Conservation (phyloP, 805 yeast species). For the Ogataea siamensis region DNA sequence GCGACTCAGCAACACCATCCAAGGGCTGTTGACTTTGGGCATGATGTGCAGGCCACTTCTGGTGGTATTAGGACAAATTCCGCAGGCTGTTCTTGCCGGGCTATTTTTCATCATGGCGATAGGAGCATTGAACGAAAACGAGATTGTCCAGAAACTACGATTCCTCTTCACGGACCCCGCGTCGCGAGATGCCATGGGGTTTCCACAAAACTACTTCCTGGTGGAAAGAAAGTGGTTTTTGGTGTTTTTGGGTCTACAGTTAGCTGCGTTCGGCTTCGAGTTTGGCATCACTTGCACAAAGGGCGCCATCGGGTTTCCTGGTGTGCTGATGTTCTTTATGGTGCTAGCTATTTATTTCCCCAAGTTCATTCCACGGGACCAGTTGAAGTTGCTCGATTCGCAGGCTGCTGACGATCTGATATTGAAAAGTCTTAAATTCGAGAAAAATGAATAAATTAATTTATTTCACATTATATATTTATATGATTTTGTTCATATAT, state of each 20-base stretch:
- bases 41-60: slow-evolving; percentile 89
- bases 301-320: slow-evolving; percentile 95
- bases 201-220: slow-evolving; percentile 24
- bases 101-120: slow-evolving; percentile 92
- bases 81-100: slow-evolving; percentile 92
- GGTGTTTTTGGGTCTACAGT: slow-evolving; percentile 54
- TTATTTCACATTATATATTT: neutral
- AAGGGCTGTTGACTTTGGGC: slow-evolving; percentile 79
- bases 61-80: slow-evolving; percentile 75
- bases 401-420: slow-evolving; percentile 37
- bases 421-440: slow-evolving; percentile 28
- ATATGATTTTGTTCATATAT: slow-evolving; percentile 3
- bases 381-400: slow-evolving; percentile 59
- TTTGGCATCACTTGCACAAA: slow-evolving; percentile 80
- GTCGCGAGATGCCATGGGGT: slow-evolving; percentile 24
- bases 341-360: slow-evolving; percentile 66
- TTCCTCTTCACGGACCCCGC: slow-evolving; percentile 61
- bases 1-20: slow-evolving; percentile 77
- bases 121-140: slow-evolving; percentile 68
- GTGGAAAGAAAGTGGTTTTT: slow-evolving; percentile 47
- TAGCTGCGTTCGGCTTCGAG: slow-evolving; percentile 73
- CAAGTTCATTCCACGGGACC: slow-evolving; percentile 55
- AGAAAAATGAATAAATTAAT: slow-evolving; percentile 3
- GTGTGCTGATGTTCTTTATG: slow-evolving; percentile 70
- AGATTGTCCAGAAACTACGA: slow-evolving; percentile 58